phyloP scores from a whole-genome alignment of 225 moss, liverwort and hornwort genomes.

The Pseudisothecium myosuroides region DNA sequence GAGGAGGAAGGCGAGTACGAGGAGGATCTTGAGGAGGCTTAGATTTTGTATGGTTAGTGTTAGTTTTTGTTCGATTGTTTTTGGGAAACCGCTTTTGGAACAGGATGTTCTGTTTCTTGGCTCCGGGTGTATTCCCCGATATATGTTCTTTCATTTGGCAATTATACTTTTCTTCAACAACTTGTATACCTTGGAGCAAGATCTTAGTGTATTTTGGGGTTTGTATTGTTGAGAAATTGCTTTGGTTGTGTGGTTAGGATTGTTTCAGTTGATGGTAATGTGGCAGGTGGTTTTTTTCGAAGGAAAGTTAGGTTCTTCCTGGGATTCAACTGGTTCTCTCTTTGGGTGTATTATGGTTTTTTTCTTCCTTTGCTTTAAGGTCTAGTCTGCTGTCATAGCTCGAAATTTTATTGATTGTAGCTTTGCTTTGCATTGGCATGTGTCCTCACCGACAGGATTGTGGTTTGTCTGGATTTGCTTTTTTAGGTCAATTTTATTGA shows the following conservation, averaged over 20 bases:
- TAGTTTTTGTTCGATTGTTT: not conserved
- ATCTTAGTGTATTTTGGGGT: accelerated
- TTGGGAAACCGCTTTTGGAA: not conserved
- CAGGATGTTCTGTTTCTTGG: conserved; percentile 16
- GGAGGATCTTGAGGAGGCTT: conserved; percentile 25
- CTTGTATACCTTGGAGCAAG: not conserved
- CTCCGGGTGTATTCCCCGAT: not conserved
- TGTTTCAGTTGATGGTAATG: accelerated
- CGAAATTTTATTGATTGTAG: accelerated
- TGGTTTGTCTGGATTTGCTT: not conserved
- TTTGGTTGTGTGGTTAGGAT: accelerated
- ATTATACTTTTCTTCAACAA: not conserved
- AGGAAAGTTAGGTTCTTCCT: accelerated
- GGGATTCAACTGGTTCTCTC: accelerated
- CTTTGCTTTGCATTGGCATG: accelerated
- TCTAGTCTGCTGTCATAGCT: accelerated
- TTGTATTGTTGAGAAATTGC: accelerated
- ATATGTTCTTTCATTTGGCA: not conserved
- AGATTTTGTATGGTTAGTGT: not conserved
- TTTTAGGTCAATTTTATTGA: too few relatives aligned
- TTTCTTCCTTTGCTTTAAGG: accelerated
- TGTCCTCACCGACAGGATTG: accelerated
- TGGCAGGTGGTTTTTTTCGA: accelerated
- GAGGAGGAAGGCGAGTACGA: conserved; percentile 38
- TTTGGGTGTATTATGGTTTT: accelerated